Evolutionary conservation across 2,329 filamentous ascomycete genomes (phyloP).

Genomic region (Neofusicoccum sp.): DNA sequence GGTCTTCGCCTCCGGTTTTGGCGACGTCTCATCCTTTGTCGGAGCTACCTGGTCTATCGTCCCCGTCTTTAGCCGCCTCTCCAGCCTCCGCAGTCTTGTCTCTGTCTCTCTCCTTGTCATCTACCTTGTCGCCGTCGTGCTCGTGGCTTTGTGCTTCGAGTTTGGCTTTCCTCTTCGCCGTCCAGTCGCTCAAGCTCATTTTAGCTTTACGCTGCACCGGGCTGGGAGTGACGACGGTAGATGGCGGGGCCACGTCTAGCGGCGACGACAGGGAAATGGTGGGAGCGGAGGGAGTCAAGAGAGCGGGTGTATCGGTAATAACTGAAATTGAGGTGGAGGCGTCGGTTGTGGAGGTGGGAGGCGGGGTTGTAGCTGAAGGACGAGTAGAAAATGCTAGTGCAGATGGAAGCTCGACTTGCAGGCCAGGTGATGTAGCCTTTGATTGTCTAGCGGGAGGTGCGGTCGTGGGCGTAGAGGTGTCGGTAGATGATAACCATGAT

Average conservation of each 20-base stretch:
- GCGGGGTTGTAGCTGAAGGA: conserved; percentile 17
- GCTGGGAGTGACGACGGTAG: conserved; percentile 11
- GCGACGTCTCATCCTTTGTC: neutral
- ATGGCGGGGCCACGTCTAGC: neutral
- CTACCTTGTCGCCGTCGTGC: neutral
- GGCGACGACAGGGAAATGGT: conserved; percentile 5
- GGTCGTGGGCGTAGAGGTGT: neutral
- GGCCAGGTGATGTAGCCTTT: conserved; percentile 24
- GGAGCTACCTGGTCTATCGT: neutral
- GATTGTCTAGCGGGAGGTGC: neutral
- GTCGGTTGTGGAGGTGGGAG: conserved; percentile 26
- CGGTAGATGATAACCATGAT: conserved; percentile 27
- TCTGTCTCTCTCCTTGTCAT: conserved; percentile 1
- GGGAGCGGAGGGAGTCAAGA: conserved; percentile 4
- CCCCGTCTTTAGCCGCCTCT: conserved; percentile 1
- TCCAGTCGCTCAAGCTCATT: conserved; percentile 19
- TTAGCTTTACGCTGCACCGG: conserved; percentile 18
- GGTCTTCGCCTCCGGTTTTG: neutral
- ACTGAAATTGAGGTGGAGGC: conserved; percentile 26
- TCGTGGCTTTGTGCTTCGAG: conserved; percentile 7
- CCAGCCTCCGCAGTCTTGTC: neutral
- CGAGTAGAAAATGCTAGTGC: conserved; percentile 26
- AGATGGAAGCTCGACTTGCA: conserved; percentile 32
- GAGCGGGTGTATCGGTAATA: conserved; percentile 31
- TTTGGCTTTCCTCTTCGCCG: conserved; percentile 15